Evolutionary conservation across 495 filamentous ascomycete species (phyloP).

Genomic region (Penicillium manginii): DNA sequence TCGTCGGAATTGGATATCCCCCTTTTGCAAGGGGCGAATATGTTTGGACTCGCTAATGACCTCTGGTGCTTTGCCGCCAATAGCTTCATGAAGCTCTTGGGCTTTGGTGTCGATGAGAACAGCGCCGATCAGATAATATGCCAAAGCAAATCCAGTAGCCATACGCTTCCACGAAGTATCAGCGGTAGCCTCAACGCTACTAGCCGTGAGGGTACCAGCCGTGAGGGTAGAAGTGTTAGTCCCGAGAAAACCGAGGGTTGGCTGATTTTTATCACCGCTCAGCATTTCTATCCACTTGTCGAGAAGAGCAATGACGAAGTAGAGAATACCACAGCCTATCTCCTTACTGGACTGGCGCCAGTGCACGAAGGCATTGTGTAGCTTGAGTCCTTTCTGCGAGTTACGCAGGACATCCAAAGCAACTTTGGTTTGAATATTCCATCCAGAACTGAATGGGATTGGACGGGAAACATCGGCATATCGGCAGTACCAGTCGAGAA

Average conservation of each 20-base stretch:
- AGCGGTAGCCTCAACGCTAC: too few species aligned
- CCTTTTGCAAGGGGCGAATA: slow-evolving; percentile 47
- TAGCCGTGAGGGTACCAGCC: too few species aligned
- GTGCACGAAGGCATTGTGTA: slow-evolving; percentile 66
- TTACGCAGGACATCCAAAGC: slow-evolving; percentile 56
- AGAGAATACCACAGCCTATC: slow-evolving; percentile 59
- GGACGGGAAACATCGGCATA: slow-evolving; percentile 54
- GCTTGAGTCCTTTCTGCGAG: slow-evolving; percentile 58
- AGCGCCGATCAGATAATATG: slow-evolving; percentile 63
- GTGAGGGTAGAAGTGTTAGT: too few species aligned
- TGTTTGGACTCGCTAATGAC: slow-evolving; percentile 39
- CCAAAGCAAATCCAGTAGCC: slow-evolving; percentile 59
- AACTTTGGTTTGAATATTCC: slow-evolving; percentile 63
- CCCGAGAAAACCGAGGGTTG: slow-evolving; percentile 41
- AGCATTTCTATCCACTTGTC: slow-evolving; percentile 63
- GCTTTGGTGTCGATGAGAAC: slow-evolving; percentile 63
- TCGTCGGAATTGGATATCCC: slow-evolving; percentile 51
- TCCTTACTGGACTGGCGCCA: slow-evolving; percentile 62
- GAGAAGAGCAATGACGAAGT: slow-evolving; percentile 61
- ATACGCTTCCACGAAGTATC: too few species aligned
- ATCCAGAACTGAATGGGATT: slow-evolving; percentile 62
- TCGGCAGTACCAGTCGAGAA: slow-evolving; percentile 62
- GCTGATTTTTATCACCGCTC: slow-evolving; percentile 39
- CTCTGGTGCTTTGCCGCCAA: slow-evolving; percentile 43
- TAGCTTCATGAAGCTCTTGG: slow-evolving; percentile 53